Conservation (phyloP, 257 asterid genomes). For the Mitragyna speciosa region DNA sequence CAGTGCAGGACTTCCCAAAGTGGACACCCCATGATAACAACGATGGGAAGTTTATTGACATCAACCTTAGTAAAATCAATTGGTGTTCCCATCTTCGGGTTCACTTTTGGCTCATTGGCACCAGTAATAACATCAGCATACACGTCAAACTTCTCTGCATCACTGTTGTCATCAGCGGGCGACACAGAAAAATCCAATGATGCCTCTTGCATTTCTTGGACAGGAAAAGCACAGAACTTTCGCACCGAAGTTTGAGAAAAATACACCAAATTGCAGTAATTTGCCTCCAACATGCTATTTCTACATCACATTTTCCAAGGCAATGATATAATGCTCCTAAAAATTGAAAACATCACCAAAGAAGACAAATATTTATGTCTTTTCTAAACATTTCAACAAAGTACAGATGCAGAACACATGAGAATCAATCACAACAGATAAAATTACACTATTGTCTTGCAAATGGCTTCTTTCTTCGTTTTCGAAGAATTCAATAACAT, state of each 20-base stretch:
- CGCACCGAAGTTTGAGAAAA: conserved; percentile 20
- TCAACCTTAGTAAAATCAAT: conserved; percentile 76
- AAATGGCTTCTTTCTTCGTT: conserved; percentile 18
- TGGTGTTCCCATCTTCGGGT: conserved; percentile 34
- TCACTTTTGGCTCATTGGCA: conserved; percentile 31
- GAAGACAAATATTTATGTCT: background rate
- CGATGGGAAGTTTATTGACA: conserved; percentile 74
- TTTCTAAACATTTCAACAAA: conserved; percentile 7
- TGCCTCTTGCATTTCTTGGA: conserved; percentile 29
- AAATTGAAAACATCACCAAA: conserved; percentile 25
- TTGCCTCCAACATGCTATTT: conserved; percentile 23
- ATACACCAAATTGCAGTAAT: conserved; percentile 19
- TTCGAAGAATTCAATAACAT: conserved; percentile 21
- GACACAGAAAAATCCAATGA: conserved; percentile 33
- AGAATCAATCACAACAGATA: too few relatives aligned
- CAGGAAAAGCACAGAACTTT: conserved; percentile 39
- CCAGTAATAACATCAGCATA: conserved; percentile 25
- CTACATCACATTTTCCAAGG: conserved; percentile 18
- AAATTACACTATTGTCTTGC: background rate
- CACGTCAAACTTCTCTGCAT: conserved; percentile 30
- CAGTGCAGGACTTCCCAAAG: conserved; percentile 90
- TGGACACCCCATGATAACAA: conserved; percentile 84
- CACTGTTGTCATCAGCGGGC: conserved; percentile 28
- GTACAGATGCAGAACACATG: background rate
- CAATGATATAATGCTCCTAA: conserved; percentile 28